These are phyloP conservation scores for Triticum timopheevii DNA, from an alignment of 176 grass and related monocot genomes.

Conservation along the genomic window DNA sequence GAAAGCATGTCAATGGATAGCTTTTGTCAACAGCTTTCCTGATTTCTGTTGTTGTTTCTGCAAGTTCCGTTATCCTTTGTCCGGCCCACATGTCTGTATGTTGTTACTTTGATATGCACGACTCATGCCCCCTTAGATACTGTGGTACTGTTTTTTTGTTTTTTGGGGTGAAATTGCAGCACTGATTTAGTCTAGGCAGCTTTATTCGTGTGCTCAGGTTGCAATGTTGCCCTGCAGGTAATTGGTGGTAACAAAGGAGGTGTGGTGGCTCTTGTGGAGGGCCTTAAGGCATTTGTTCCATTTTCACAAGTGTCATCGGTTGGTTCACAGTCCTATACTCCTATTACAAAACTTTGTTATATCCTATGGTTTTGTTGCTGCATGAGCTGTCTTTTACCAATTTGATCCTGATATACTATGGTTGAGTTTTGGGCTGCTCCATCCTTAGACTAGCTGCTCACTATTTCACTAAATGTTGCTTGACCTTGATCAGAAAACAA, in stretches of 20 bases:
- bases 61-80: background rate
- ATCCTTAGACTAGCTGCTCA: background rate
- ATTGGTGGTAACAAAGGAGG: slow-evolving; percentile 90
- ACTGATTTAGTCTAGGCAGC: background rate
- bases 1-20: background rate
- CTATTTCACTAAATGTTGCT: slow-evolving; percentile 22
- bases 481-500: slow-evolving; percentile 52
- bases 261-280: slow-evolving; percentile 76
- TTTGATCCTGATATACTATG: slow-evolving; percentile 3
- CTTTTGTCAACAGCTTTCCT: background rate
- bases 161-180: background rate
- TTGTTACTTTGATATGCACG: background rate
- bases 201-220: slow-evolving; percentile 7
- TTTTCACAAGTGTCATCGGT: slow-evolving; percentile 96
- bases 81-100: slow-evolving; percentile 13
- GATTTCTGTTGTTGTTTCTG: background rate
- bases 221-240: slow-evolving; percentile 54
- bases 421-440: background rate
- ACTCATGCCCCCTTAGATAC: background rate
- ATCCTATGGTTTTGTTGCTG: slow-evolving; percentile 12
- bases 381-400: slow-evolving; percentile 20
- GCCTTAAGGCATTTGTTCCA: slow-evolving; percentile 84
- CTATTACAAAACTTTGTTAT: background rate
- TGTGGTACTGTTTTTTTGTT: background rate
- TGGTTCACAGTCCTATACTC: slow-evolving; percentile 8